Conservation (phyloP, 805 yeast species). For the Spathaspora hagerdaliae region DNA sequence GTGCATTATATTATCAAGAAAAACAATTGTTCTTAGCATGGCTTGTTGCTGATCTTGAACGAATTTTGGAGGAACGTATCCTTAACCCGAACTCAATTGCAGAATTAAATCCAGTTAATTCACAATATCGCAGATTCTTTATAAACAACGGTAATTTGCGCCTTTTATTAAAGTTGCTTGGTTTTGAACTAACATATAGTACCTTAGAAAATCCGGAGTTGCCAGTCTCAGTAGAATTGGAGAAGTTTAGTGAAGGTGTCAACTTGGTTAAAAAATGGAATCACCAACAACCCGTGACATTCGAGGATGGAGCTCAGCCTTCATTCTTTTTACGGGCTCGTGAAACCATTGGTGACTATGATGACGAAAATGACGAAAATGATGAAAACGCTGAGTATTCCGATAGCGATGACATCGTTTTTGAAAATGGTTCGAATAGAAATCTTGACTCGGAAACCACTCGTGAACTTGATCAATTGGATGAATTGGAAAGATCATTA, state of each 20-base stretch:
- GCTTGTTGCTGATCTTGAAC: constrained; percentile 34
- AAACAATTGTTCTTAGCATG: constrained; percentile 41
- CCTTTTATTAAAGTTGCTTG: constrained; percentile 42
- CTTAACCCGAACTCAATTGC: constrained; percentile 9
- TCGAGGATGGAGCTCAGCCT: constrained; percentile 36
- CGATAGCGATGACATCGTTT: constrained; percentile 27
- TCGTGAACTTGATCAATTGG: constrained; percentile 20
- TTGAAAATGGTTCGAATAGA: constrained; percentile 16
- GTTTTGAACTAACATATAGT: constrained; percentile 40
- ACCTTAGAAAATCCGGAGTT: constrained; percentile 39
- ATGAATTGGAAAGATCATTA: constrained; percentile 28
- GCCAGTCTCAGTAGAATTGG: constrained; percentile 24
- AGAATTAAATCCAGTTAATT: constrained; percentile 11
- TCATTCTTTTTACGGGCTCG: constrained; percentile 23
- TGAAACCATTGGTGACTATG: constrained; percentile 31
- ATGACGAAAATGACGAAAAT: constrained; percentile 22
- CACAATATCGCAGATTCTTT: constrained; percentile 23
- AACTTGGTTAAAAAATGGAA: constrained; percentile 42
- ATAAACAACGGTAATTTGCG: constrained; percentile 48
- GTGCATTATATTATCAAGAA: constrained; percentile 44
- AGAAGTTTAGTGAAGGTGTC: constrained; percentile 27
- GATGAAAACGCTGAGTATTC: constrained; percentile 20
- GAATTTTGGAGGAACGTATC: constrained; percentile 19
- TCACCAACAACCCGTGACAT: constrained; percentile 23
- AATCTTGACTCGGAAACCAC: background rate